Base-by-base conservation (phyloP, 2,329 filamentous ascomycete genomes). In the Tolypocladium capitatum region DNA sequence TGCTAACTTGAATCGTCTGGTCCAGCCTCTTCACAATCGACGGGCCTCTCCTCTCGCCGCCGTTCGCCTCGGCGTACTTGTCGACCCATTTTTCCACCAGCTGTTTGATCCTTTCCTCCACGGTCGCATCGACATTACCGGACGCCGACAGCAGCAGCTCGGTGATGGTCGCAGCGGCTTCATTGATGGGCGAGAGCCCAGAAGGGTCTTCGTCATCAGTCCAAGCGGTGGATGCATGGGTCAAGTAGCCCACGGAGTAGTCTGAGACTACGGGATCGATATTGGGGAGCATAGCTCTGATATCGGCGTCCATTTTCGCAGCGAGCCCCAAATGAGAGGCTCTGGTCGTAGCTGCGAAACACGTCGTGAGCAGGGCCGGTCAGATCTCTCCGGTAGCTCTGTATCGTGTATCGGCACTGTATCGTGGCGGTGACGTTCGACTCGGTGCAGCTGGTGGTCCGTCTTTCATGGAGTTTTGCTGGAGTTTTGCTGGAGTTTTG, bases 201-300 rank as follows among this genome's bases (percentile, higher is more conserved):
- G 78, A 73, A 35, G 78, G 62, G 53, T 94, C 88, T 46, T 80
- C 74, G 13, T 76, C 74, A 53, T 94, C 89, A 46, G 82, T 79
- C 74, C 86, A 94, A 46, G 85, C 75, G 55, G 83, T 90, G 43
- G 90, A 92, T 44, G 92, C 92, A 74, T 98, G 91, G 60, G 82
- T 89, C 57, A 98, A 75, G 64, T 97, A 98, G 49, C 92, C 92
- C 55, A 88, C 86, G 40, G 89, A 92, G 68, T 95, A 96, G 68
- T 94, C 86, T 44, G 88, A 90, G 56, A 96, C 74, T 53, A 94
- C 76, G 50, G 84, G 86, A 68, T 96, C 90, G 57, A 96, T 86
- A 61, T 85, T 84, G 52, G 89, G 89, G 56, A 95, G 79, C 56
- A 88, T 80, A 52, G 83, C 74, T 70, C 84, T 84, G 63, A 95